Evolutionary conservation across 2,329 filamentous ascomycete genomes (phyloP).

Genomic region (Fusarium sp.): DNA sequence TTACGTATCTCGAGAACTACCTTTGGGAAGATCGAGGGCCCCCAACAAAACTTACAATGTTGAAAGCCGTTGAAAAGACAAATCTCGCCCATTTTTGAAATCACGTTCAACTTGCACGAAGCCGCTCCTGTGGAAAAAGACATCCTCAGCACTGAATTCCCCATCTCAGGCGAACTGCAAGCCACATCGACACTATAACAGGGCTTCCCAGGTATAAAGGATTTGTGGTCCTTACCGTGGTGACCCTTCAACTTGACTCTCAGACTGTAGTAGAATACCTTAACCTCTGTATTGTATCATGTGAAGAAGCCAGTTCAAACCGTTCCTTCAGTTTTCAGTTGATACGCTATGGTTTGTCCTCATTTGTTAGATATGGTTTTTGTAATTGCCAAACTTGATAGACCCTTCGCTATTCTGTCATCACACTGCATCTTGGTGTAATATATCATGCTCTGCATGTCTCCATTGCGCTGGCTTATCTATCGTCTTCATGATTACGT

Average conservation of each 20-base stretch:
- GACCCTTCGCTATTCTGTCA: not conserved
- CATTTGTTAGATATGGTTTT: not conserved
- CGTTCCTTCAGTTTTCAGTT: not conserved
- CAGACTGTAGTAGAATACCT: not conserved
- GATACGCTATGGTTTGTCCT: not conserved
- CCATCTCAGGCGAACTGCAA: conserved; percentile 8
- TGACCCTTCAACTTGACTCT: not conserved
- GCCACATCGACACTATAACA: conserved; percentile 10
- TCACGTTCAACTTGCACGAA: conserved; percentile 18
- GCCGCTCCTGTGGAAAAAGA: not conserved
- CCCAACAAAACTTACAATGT: not conserved
- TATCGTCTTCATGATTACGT: not conserved
- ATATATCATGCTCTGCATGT: not conserved
- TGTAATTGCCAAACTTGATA: not conserved
- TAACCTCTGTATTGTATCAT: not conserved
- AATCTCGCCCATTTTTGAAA: not conserved
- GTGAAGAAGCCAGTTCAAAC: not conserved
- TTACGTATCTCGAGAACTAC: not conserved
- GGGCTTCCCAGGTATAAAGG: not conserved
- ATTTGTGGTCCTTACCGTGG: not conserved
- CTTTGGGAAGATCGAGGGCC: too few relatives aligned
- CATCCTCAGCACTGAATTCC: conserved; percentile 11
- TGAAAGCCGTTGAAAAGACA: not conserved
- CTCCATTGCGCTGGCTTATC: too few relatives aligned
- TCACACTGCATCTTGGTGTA: not conserved